phyloP scores from a whole-genome alignment of 1,284 basidiomycete species.

The Peniophora sp. region DNA sequence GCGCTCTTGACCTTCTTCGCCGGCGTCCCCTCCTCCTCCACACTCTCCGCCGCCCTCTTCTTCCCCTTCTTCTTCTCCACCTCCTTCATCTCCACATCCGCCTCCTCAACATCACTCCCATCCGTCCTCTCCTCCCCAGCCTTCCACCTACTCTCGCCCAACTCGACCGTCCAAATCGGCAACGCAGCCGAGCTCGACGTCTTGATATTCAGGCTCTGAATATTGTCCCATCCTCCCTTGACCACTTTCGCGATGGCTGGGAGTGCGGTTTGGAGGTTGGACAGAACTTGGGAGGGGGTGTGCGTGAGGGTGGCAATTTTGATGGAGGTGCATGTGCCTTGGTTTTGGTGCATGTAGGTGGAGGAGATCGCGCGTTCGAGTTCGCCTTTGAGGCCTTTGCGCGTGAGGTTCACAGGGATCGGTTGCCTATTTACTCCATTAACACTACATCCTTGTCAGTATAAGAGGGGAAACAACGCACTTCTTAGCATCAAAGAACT shows the following conservation, averaged over 20 bases:
- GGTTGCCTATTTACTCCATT: conserved; percentile 61
- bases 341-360: conserved; percentile 91
- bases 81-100: conserved; percentile 11
- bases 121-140: conserved; percentile 50
- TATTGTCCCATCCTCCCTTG: conserved; percentile 84
- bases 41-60: conserved; percentile 6
- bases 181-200: conserved; percentile 80
- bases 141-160: conserved; percentile 55
- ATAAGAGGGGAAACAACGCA: conserved; percentile 25
- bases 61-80: conserved; percentile 2
- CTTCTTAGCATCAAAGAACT: conserved; percentile 96
- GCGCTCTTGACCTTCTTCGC: conserved; percentile 7
- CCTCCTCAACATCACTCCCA: conserved; percentile 21
- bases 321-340: conserved; percentile 84
- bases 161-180: conserved; percentile 80
- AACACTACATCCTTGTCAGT: neutral
- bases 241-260: conserved; percentile 71
- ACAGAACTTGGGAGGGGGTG: conserved; percentile 63
- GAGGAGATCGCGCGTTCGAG: conserved; percentile 86
- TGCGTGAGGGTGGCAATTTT: conserved; percentile 80
- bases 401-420: conserved; percentile 81
- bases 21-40: conserved; percentile 10
- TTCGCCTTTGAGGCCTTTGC: conserved; percentile 84
- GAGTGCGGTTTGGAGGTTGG: conserved; percentile 75
- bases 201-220: conserved; percentile 89